Conservation (phyloP, 176 grass and related monocot genomes). For the Typha latifolia region DNA sequence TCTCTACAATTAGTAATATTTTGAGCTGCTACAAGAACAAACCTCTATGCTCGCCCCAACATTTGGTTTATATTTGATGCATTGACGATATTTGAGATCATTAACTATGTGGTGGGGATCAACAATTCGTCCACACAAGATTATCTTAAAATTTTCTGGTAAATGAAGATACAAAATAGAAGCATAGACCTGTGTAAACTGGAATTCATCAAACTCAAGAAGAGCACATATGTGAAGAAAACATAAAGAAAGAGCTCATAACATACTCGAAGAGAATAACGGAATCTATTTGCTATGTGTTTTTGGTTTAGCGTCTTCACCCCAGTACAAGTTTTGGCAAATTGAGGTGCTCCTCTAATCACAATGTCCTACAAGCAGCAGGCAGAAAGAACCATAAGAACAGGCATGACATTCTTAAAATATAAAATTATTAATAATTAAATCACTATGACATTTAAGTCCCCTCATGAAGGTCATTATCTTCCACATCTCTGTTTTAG, state of each 20-base stretch:
- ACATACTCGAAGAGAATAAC: constrained; percentile 53
- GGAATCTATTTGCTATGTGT: constrained; percentile 42
- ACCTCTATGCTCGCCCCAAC: constrained; percentile 29
- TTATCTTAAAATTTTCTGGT: constrained; percentile 46
- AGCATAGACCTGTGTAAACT: constrained; percentile 36
- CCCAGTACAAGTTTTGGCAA: constrained; percentile 14
- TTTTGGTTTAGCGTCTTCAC: constrained; percentile 35
- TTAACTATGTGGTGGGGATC: constrained; percentile 31
- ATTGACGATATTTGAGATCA: constrained; percentile 44
- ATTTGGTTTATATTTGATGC: constrained; percentile 45
- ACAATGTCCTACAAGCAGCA: constrained; percentile 52
- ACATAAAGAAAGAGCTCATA: constrained; percentile 1
- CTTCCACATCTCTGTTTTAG: background rate
- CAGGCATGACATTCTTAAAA: background rate
- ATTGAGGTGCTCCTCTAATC: constrained; percentile 45
- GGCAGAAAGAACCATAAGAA: constrained; percentile 2
- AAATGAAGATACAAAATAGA: constrained; percentile 51
- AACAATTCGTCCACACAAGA: constrained; percentile 41
- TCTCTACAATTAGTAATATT: constrained; percentile 2
- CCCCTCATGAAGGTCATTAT: background rate
- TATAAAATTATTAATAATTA: background rate
- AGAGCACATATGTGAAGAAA: constrained; percentile 9
- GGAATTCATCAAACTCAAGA: constrained; percentile 11
- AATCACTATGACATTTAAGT: background rate
- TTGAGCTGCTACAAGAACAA: constrained; percentile 9